Evolutionary conservation across 2,329 filamentous ascomycete species (phyloP), one percentile per base, ranked within the genome.

Genomic region (Aureobasidium pullulans): DNA sequence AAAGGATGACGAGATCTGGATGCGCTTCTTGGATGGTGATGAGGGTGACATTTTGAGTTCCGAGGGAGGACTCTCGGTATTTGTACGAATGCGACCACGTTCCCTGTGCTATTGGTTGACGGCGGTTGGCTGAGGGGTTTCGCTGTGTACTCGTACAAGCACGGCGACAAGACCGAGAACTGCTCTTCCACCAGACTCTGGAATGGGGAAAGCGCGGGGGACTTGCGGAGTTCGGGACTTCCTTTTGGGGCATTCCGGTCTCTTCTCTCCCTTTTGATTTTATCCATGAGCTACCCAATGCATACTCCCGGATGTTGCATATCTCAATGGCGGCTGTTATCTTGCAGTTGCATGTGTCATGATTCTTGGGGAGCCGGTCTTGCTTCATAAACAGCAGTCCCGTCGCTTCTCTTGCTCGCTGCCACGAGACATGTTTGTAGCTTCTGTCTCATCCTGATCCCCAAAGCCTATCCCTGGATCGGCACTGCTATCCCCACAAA

Each of bases 1-100:
- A 19, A 50, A 52, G 47, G 57, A 59, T 11, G 47, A 61, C 37
- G 59, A 56, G 59, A 61, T 49, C 15, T 57, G 59, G 59, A 61
- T 61, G 49, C 40, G 43, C 39, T 59, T 58, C 8, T 56, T 56
- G 28, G 52, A 46, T 39, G 52, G 42, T 34, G 52, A 43, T 23
- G 52, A 56, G 39, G 52, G 28, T 4, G 52, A 29, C 52, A 56
- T 56, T 56, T 36, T 56, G 52, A 37, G 15, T 42, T 31, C 15
- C 9, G 13, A 36, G 28, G 42, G 40, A 32, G 16, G 29, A n/a
- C 2, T 4, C 11, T 3, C 16, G 29, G 39, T 56, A 56, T 46
- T 56, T 56, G 42, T 19, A 34, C 28, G 52, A 13, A n/a, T 34
- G 52, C 19, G 11, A 44, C 15, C 39, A 56, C 52, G 52, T 56